Evolutionary conservation across 257 asterid species (phyloP), one percentile per base, ranked within the genome.

Genomic region (Solanum pimpinellifolium): DNA sequence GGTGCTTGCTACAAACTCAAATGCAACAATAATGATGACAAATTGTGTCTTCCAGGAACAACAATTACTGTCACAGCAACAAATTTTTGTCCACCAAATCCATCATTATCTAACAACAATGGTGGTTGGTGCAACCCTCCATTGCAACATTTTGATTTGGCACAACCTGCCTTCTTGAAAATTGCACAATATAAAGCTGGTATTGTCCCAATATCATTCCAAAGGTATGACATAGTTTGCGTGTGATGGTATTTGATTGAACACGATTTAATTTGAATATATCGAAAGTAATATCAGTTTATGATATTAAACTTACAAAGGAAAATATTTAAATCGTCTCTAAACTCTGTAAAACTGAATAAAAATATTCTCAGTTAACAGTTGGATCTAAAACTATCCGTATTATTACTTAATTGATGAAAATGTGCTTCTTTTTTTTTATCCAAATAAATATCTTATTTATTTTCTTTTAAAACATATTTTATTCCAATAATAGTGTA

Each of bases 101-200:
- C 97, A 14, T 88, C 95, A 77, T 33, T 92, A 88, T 90, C 99
- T 6, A 95, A 90, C 75, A 93, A 95, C 84, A 90, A 93, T 88
- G 98, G 98, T 21, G 99, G 99, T 1, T 96, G 99, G 99, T 96
- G 99, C 93, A 96, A 96, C 87, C 95, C 98, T 80, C 99, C 99
- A 3, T 96, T 93, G 7, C 98, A 92, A 29, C 99, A 96, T 88
- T 96, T 96, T 56, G 99, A 96, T 69, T 18, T 96, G 91, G 98
- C 99, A 0, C 90, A 95, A 56, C 98, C 98, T 4, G 98, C 98
- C 66, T 96, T 87, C 94, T 80, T 94, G 90, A 96, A 95, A 86
- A 95, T 96, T 31, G 98, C 94, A 2, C 94, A 92, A 7, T 96
- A 96, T 87, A 73, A 92, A 13, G 98, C 98, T 6, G 98, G 98